Evolutionary conservation across 2,329 filamentous ascomycete genomes (phyloP), one percentile per base, ranked within the genome.

Genomic region (Lachnellula subtilissima): DNA sequence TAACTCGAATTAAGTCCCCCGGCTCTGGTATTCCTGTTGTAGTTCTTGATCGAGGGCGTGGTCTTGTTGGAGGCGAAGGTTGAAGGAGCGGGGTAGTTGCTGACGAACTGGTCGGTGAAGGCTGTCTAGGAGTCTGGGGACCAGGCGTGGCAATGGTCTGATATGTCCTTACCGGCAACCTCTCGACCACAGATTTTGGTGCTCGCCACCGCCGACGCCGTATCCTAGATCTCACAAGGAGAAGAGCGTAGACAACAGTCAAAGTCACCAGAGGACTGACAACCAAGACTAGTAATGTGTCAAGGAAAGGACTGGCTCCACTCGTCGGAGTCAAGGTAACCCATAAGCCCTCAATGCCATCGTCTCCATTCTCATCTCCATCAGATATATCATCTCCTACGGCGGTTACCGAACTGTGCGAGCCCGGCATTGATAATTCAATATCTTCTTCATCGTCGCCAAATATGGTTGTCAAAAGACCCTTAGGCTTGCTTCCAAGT

Each of bases 131-230:
- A 19, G 82, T 67, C 71, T 81, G 74, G 71, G 83, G 71, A 1
- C 85, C 83, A 1, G 83, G 80, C 11, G 80, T 77, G 2, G 82
- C 76, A 37, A 96, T 89, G 0, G 92, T 96, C 66, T 96, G 92
- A 68, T 97, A 99, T 0, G 92, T 97, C 57, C 93, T 86, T 14
- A 99, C 91, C 2, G 94, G 94, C n/a, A 99, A 80, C 56, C 89
- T 86, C 64, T 97, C 92, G 17, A 99, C 92, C 0, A 99, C 86
- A 0, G 91, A 96, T 73, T 99, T 99, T 5, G 94, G 94, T n/a
- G 94, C 94, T 66, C 94, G 85, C 93, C 94, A 99, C 64, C 93
- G 83, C 61, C 93, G 83, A 57, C 93, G 83, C 50, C 93, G 86
- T 64, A 97, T 95, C 57, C 92, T 87, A 48, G 92, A 92, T 53